These are phyloP conservation scores for Mycena rebaudengoi DNA, from an alignment of 768 basidiomycete species.

Conservation along the genomic window DNA sequence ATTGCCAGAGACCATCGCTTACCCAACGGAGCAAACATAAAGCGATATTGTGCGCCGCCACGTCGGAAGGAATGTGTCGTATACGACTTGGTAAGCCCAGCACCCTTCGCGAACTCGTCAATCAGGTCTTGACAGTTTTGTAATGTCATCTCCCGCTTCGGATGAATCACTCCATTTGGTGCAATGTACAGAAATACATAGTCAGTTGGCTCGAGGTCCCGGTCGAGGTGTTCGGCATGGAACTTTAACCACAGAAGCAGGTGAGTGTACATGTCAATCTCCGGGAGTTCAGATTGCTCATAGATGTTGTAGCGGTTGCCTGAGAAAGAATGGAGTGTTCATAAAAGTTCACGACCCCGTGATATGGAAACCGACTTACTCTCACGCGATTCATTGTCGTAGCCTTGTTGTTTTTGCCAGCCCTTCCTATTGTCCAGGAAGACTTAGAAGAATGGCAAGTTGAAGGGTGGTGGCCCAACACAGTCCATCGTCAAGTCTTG, in stretches of 20 bases:
- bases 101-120: slow-evolving; percentile 32
- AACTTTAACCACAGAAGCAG: slow-evolving; percentile 36
- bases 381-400: no score
- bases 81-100: slow-evolving; percentile 33
- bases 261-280: slow-evolving; percentile 38
- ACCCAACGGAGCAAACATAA: slow-evolving; percentile 46
- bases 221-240: slow-evolving; percentile 27
- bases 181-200: slow-evolving; percentile 44
- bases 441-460: slow-evolving; percentile 29
- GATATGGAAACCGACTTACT: no score
- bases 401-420: slow-evolving; percentile 39
- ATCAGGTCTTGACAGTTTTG: slow-evolving; percentile 38
- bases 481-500: slow-evolving; percentile 30
- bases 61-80: slow-evolving; percentile 47
- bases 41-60: slow-evolving; percentile 49
- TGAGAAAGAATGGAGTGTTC: not conserved
- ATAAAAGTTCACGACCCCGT: not conserved
- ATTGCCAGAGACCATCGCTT: slow-evolving; percentile 43
- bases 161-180: slow-evolving; percentile 34
- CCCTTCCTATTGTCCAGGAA: slow-evolving; percentile 36
- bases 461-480: slow-evolving; percentile 27
- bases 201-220: slow-evolving; percentile 34
- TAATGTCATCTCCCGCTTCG: slow-evolving; percentile 34
- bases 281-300: slow-evolving; percentile 35
- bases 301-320: slow-evolving; percentile 45